Conservation (phyloP, 2,329 filamentous ascomycete species). For the Seiridium unicorne region DNA sequence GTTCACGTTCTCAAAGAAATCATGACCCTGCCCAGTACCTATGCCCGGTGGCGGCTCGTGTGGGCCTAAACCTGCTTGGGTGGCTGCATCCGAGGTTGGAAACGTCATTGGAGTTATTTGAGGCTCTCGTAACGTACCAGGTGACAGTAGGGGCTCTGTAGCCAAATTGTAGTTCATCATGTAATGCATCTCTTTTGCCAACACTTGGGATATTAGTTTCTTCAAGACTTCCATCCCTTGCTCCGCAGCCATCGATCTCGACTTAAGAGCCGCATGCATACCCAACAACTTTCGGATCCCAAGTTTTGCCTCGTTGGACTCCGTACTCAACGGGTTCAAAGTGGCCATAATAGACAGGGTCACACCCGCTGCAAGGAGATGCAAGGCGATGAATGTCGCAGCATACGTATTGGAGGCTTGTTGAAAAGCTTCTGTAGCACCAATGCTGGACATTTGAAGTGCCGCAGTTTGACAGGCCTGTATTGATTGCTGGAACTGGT, state of each 20-base stretch:
- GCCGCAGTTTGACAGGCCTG: background rate
- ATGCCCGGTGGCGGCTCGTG: no score
- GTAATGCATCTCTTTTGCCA: background rate
- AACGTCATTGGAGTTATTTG: no score
- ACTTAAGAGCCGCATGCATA: constrained; percentile 13
- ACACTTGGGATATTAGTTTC: background rate
- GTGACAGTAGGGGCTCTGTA: no score
- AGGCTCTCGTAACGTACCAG: no score
- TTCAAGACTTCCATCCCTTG: background rate
- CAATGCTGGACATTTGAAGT: constrained; percentile 6
- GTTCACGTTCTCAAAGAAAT: no score
- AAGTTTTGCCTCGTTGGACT: constrained; percentile 17
- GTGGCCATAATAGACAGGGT: constrained; percentile 20
- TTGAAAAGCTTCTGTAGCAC: constrained; percentile 9
- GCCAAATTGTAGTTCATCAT: no score
- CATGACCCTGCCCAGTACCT: no score
- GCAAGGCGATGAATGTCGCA: constrained; percentile 19
- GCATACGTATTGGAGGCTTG: constrained; percentile 21
- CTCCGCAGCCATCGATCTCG: background rate
- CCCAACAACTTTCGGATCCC: constrained; percentile 20
- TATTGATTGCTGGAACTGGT: background rate
- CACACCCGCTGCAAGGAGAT: constrained; percentile 23
- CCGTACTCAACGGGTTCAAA: constrained; percentile 16
- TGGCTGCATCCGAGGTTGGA: no score
- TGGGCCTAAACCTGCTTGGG: no score